Conservation (phyloP, 1,284 basidiomycete genomes). For the Ustilago tritici region DNA sequence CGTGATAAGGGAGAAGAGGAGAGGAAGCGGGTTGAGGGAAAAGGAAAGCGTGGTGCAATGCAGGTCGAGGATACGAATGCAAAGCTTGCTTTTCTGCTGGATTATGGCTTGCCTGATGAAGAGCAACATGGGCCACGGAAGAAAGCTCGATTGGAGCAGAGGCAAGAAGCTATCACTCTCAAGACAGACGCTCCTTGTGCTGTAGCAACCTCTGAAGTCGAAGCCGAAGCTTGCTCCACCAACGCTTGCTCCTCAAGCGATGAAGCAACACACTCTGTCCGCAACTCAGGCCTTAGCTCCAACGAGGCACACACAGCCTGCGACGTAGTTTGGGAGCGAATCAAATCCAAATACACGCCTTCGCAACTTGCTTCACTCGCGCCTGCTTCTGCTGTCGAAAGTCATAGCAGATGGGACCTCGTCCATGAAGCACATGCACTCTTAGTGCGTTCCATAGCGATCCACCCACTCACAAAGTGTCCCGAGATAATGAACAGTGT, state of each 20-base stretch:
- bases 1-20: background rate
- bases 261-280: no score
- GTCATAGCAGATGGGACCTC: background rate
- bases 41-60: background rate
- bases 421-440: background rate
- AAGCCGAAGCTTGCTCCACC: no score
- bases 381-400: background rate
- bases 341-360: background rate
- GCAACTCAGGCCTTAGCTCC: no score
- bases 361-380: background rate
- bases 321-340: background rate
- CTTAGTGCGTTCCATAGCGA: background rate
- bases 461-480: background rate
- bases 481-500: slow-evolving; percentile 9
- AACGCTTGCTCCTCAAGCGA: no score
- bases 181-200: no score
- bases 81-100: background rate
- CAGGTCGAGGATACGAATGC: background rate
- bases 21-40: background rate
- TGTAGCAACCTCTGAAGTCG: no score
- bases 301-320: no score
- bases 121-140: background rate
- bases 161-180: background rate
- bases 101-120: slow-evolving; percentile 10
- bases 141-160: slow-evolving; percentile 1